Evolutionary conservation across 805 yeast genomes (phyloP), one percentile per base, ranked within the genome.

Genomic region (Saturnispora besseyi): DNA sequence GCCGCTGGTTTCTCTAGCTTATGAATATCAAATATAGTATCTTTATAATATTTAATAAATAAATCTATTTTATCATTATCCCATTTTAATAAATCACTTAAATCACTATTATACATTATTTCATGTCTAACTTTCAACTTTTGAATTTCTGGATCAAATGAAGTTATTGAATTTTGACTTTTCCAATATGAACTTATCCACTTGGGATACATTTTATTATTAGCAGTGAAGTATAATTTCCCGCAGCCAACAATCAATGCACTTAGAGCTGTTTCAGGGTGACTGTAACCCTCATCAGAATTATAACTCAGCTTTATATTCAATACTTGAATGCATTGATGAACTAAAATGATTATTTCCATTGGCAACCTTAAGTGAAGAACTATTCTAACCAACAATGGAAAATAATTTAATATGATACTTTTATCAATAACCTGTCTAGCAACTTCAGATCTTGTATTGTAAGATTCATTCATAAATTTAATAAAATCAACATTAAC

Each of bases 291-390:
- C 10, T 28, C 32, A 2, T 7, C 6, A 3, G 45, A 43, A 28
- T 45, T 10, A 37, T 50, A 42, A 1, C 41, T 8, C 36, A 62
- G 41, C 32, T 56, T 51, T 1, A 63, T 43, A 1, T 56, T 46
- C 2, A 47, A 22, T 38, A 37, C 6, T 41, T 62, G 46, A 4
- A 74, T 51, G 3, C 64, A 45, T 5, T 61, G 62, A 22, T 59
- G 57, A 10, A 70, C 67, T 29, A 72, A 62, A 0, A 60, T 49
- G 26, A 74, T 73, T 2, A 82, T 57, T 37, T 75, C 76, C 3
- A 81, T 70, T 1, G 89, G 78, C 5, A 81, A 55, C 13, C 75
- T 59, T 41, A 75, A 55, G 41, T 75, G 75, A 3, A 70, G 61
- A 3, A 74, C 63, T 1, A 71, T 51, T 50, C 69, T 68, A 48